phyloP scores from a whole-genome alignment of 2,329 filamentous ascomycete species.

The Dryadomyces sulphureus region DNA sequence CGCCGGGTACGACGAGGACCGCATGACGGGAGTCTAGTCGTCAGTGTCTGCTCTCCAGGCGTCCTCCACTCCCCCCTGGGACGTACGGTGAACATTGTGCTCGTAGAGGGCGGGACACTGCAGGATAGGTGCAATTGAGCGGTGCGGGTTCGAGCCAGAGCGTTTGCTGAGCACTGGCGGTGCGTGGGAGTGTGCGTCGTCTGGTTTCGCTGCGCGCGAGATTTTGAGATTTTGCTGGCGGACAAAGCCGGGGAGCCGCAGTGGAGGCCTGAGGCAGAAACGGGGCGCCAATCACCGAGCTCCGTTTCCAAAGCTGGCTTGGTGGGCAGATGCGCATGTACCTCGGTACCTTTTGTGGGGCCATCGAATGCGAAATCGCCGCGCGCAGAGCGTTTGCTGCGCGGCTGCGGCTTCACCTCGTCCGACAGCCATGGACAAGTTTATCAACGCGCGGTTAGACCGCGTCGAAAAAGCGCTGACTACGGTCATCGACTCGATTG shows the following conservation, averaged over 20 bases:
- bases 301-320: slow-evolving; percentile 8
- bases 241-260: slow-evolving; percentile 15
- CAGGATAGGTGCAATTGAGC: background rate
- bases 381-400: background rate
- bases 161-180: background rate
- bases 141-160: too few species aligned
- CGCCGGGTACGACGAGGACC: slow-evolving; percentile 18
- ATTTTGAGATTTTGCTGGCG: slow-evolving; percentile 14
- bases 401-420: background rate
- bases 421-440: slow-evolving; percentile 37
- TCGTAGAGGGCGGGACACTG: background rate
- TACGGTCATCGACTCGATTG: slow-evolving; percentile 62
- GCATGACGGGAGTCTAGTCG: slow-evolving; percentile 29
- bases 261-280: slow-evolving; percentile 14
- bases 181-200: background rate
- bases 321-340: background rate
- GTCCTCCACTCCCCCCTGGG: background rate
- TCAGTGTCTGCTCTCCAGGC: background rate
- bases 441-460: slow-evolving; percentile 48
- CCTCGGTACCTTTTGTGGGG: slow-evolving; percentile 1
- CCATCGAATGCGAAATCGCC: background rate
- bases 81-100: slow-evolving; percentile 18
- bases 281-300: slow-evolving; percentile 9
- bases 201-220: slow-evolving; percentile 11
- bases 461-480: slow-evolving; percentile 52